A percentile compares a stretch with the other conserved stretches of the same genome.
Conservation (phyloP, 2,329 filamentous ascomycete species). For the Trichoderma citrinoviride region DNA sequence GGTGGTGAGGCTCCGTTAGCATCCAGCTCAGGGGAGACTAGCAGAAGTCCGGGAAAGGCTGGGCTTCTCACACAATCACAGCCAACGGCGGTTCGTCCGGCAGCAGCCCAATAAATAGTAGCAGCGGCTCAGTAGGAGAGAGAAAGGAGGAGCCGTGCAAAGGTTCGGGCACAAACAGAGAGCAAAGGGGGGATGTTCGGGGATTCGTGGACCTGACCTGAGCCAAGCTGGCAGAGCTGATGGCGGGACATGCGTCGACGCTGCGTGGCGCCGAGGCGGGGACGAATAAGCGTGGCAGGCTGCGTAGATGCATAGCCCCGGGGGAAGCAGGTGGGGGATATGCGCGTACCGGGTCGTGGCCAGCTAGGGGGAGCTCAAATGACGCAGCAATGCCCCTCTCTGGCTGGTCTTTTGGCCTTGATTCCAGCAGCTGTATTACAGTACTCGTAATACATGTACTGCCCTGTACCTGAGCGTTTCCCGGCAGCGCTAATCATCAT, state of each 20-base stretch:
- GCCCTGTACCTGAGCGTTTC: too few species aligned
- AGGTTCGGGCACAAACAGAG: background rate
- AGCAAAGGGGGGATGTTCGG: background rate
- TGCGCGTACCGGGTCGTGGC: slow-evolving; percentile 16
- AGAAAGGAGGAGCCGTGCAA: background rate
- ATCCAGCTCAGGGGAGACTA: slow-evolving; percentile 11
- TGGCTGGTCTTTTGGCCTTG: background rate
- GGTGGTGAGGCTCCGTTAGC: background rate
- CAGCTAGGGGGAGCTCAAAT: slow-evolving; percentile 24
- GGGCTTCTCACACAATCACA: background rate
- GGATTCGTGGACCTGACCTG: slow-evolving; percentile 14
- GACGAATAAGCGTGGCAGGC: slow-evolving; percentile 1
- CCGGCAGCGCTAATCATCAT: slow-evolving; percentile 8
- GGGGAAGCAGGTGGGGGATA: slow-evolving; percentile 2
- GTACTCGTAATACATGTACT: too few species aligned
- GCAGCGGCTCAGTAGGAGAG: background rate
- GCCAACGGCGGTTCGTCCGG: background rate
- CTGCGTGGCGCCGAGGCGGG: slow-evolving; percentile 23
- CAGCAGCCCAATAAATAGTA: slow-evolving; percentile 18
- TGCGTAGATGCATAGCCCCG: slow-evolving; percentile 19
- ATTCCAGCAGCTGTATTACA: background rate
- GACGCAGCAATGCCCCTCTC: slow-evolving; percentile 27
- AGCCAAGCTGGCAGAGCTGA: slow-evolving; percentile 20
- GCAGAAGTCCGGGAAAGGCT: background rate
- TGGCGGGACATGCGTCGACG: slow-evolving; percentile 25